Conservation (phyloP, 2,329 filamentous ascomycete species). For the Aureobasidium uvarum region DNA sequence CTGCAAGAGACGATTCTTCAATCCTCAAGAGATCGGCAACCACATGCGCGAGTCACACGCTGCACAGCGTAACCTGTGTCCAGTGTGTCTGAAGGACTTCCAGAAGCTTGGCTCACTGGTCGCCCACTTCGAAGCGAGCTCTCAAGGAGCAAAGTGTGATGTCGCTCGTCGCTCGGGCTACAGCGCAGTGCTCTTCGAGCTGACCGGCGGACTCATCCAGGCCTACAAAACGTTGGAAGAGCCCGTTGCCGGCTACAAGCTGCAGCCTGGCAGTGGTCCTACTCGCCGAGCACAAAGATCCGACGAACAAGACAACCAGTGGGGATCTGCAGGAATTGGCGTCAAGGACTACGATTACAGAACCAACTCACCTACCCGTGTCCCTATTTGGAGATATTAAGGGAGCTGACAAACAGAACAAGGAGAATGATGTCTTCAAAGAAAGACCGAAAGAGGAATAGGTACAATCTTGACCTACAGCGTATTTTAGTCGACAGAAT, state of each 20-base stretch:
- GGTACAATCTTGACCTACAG: background rate
- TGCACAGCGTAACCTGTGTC: constrained; percentile 41
- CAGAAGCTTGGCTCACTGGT: constrained; percentile 41
- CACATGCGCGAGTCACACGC: constrained; percentile 43
- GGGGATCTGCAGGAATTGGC: background rate
- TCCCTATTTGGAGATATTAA: background rate
- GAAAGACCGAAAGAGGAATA: background rate
- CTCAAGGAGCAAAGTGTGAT: constrained; percentile 35
- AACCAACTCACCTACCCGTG: background rate
- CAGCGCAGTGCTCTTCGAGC: constrained; percentile 39
- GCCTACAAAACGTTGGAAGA: constrained; percentile 4
- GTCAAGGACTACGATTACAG: constrained; percentile 22
- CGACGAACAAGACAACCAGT: background rate
- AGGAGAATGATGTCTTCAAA: background rate
- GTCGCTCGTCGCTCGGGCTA: constrained; percentile 42
- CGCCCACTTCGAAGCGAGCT: constrained; percentile 42
- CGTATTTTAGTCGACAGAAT: background rate
- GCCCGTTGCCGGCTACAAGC: constrained; percentile 16
- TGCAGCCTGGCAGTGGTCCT: background rate
- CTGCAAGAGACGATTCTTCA: constrained; percentile 46
- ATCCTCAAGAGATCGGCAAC: constrained; percentile 35
- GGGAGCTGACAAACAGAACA: background rate
- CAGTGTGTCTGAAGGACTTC: constrained; percentile 45
- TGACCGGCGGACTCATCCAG: constrained; percentile 44
- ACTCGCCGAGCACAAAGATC: background rate